Base-by-base conservation (phyloP, 2,329 filamentous ascomycete genomes). In the Penicillium sp. region DNA sequence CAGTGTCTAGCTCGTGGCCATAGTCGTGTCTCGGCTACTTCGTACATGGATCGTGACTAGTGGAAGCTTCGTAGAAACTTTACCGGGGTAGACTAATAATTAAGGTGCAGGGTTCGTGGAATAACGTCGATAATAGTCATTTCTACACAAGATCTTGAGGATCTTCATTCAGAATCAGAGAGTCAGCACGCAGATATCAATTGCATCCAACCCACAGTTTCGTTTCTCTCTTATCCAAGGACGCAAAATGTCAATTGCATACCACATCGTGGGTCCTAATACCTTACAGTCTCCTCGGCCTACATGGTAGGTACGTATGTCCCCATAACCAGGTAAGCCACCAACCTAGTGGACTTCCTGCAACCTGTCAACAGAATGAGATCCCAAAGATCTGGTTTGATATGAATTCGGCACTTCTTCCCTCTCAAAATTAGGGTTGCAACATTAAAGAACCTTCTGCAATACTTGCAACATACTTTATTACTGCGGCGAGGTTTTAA, bases 1-100 rank as follows among this genome's bases (percentile, higher is more conserved):
- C 62, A 63, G 61, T 61, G 58, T 54, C 55, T 46, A 61, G 56
- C 64, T 70, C 66, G 65, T 71, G 68, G 67, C 55, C 57, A 56
- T 59, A 56, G 61, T 62, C 60, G 38, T 19, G 38, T 58, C 30
- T 43, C 47, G 49, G 30, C 49, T 50, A 32, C 23, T 23, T 23
- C 23, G 47, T 50, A 32, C n/a, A n/a, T n/a, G n/a, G 47, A 18
- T 35, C 19, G 27, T 51, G 32, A 50, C 19, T 41, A 4, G 39
- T 29, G 44, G 23, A 23, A 49, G 32, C 16, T 42, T 49, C 30
- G n/a, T 52, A 27, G 23, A 11, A 56, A 26, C 10, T 30, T 56
- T 46, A 53, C 47, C 36, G 38, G 47, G 36, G 36, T 56, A 42
- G 53, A 47, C 30, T 44, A 27, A 14, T 27, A n/a, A 51, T 10